These are phyloP conservation scores for Colletotrichum kahawae DNA, from an alignment of 2,329 filamentous ascomycete species.

Conservation along the genomic window DNA sequence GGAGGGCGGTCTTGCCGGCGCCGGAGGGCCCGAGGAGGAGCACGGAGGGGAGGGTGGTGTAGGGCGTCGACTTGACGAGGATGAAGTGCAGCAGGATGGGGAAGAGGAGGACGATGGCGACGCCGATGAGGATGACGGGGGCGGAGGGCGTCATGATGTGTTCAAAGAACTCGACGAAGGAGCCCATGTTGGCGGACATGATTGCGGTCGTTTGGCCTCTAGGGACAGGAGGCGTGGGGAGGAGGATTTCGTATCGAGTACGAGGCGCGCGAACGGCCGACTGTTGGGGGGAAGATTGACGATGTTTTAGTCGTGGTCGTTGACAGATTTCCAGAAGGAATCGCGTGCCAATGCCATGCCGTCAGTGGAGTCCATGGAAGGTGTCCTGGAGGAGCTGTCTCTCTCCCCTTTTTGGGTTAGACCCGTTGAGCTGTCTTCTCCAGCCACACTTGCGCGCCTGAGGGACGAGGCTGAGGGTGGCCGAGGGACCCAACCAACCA, in stretches of 20 bases:
- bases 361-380: not conserved
- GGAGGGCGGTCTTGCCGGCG: conserved; percentile 85
- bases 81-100: conserved; percentile 80
- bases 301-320: conserved; percentile 12
- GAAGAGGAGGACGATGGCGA: conserved; percentile 72
- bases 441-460: not conserved
- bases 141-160: conserved; percentile 64
- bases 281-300: not conserved
- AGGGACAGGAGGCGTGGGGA: not conserved
- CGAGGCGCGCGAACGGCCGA: conserved; percentile 8
- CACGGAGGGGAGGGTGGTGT: conserved; percentile 75
- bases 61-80: conserved; percentile 71
- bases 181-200: conserved; percentile 37
- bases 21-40: conserved; percentile 82
- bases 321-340: conserved; percentile 23
- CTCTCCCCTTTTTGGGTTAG: not conserved
- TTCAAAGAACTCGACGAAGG: conserved; percentile 49
- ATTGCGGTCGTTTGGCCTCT: not conserved
- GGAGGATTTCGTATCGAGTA: not conserved
- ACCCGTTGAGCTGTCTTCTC: not conserved
- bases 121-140: conserved; percentile 69
- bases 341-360: not conserved
- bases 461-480: conserved; percentile 5
- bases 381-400: not conserved
- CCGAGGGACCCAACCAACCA: not conserved